Evolutionary conservation across 2,329 filamentous ascomycete species (phyloP).

Genomic region (Lachnellula arida): DNA sequence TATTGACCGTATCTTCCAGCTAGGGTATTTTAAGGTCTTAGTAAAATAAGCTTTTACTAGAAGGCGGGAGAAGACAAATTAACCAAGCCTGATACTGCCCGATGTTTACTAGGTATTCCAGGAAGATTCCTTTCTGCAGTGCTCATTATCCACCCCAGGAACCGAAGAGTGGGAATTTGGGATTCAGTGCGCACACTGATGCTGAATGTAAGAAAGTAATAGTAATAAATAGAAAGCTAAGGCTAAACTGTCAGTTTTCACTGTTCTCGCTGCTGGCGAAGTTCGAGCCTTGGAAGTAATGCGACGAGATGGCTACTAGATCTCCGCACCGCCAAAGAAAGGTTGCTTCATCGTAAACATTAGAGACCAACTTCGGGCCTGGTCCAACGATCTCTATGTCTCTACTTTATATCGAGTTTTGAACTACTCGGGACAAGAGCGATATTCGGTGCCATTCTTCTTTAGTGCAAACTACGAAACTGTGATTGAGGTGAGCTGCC

Average conservation of each 20-base stretch:
- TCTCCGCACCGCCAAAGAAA: slow-evolving; percentile 38
- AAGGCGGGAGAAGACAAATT: too few relatives aligned
- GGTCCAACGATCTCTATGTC: slow-evolving; percentile 38
- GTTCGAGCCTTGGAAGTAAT: slow-evolving; percentile 42
- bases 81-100: too few relatives aligned
- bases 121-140: too few relatives aligned
- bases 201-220: slow-evolving; percentile 31
- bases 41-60: too few relatives aligned
- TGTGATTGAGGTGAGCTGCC: slow-evolving; percentile 1
- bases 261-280: slow-evolving; percentile 36
- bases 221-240: too few relatives aligned
- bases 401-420: slow-evolving; percentile 42
- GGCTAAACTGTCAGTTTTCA: slow-evolving; percentile 37
- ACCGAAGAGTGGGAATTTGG: slow-evolving; percentile 19
- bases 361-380: slow-evolving; percentile 39
- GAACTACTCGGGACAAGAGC: slow-evolving; percentile 16
- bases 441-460: slow-evolving; percentile 42
- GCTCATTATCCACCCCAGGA: slow-evolving; percentile 36
- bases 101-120: too few relatives aligned
- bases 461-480: slow-evolving; percentile 38
- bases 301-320: slow-evolving; percentile 38
- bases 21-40: too few relatives aligned
- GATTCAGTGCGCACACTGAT: slow-evolving; percentile 38
- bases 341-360: slow-evolving; percentile 42
- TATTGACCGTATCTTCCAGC: too few relatives aligned